Evolutionary conservation across 371 early-diverging fungal genomes (phyloP), one percentile per base, ranked within the genome.

Genomic region (Actinomucor elegans): DNA sequence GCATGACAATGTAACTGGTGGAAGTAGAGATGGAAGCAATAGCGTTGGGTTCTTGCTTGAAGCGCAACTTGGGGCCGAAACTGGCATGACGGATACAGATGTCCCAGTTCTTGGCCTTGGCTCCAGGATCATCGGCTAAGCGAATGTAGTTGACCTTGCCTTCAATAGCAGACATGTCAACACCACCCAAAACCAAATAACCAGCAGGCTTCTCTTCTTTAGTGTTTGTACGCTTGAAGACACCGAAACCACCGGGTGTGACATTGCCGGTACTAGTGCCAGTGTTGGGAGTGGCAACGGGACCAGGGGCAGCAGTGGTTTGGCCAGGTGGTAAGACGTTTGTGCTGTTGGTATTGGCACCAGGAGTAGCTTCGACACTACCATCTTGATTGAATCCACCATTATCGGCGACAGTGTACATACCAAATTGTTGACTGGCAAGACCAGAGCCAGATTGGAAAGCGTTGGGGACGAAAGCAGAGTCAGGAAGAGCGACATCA

Each of bases 401-500:
- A 23, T 36, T 41, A 3, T 46, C 37, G n/a, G 44, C 21, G 5
- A 70, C 67, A n/a, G 60, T 60, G 57, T 66, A 66, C 64, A 73
- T 66, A 48, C 73, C 73, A 37, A 73, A 73, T 42, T 69, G 69
- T 24, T 67, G 52, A 50, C 73, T 73, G 4, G 59, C 55, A 38
- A 73, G 33, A 53, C 73, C 73, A 33, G 58, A 27, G 23, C 67
- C 70, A 36, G 57, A 55, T 57, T 73, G 67, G 47, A 59, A 73
- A 32, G 73, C 73, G 37, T 66, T 73, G n/a, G 62, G 17, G 12
- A 73, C 70, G 36, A 73, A 73, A 23, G 65, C 66, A n/a, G 73
- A 73, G 15, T 48, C 59, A 9, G 59, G 42, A 41, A 58, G 38
- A 15, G 51, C 41, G 5, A 49, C 42, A 38, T 58, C 64, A 59